phyloP scores from a whole-genome alignment of 106 monocot species.

The Dendrobium catenatum region DNA sequence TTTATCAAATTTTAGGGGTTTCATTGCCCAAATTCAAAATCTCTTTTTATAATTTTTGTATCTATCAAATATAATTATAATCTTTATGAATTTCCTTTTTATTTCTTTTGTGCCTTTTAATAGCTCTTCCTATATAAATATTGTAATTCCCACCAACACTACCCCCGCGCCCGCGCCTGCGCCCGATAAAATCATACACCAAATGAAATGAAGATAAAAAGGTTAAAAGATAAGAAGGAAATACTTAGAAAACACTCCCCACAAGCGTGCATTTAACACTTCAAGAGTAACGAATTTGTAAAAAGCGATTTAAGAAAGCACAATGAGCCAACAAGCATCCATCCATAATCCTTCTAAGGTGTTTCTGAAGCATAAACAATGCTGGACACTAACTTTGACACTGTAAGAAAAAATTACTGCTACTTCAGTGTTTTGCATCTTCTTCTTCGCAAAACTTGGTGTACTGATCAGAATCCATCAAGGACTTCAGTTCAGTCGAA shows the following conservation, averaged over 20 bases:
- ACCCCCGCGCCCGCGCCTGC: too few species aligned
- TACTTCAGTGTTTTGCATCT: constrained; percentile 22
- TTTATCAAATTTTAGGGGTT: too few species aligned
- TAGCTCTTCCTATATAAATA: too few species aligned
- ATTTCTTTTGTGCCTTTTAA: too few species aligned
- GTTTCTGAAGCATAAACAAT: not conserved
- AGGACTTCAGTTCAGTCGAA: constrained; percentile 15
- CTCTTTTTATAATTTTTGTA: too few species aligned
- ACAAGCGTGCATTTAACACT: not conserved
- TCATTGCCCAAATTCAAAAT: too few species aligned
- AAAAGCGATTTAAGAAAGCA: not conserved
- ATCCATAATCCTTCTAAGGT: not conserved
- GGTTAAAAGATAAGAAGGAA: not conserved
- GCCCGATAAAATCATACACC: too few species aligned
- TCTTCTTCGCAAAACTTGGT: constrained; percentile 27
- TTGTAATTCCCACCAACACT: too few species aligned
- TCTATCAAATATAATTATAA: too few species aligned
- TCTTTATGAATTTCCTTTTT: too few species aligned
- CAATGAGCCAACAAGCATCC: not conserved
- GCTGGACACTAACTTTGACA: not conserved
- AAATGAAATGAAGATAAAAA: too few species aligned
- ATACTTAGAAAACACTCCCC: not conserved
- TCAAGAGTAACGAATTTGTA: not conserved
- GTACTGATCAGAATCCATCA: constrained; percentile 28
- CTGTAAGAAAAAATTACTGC: not conserved